Evolutionary conservation across 495 filamentous ascomycete genomes (phyloP), one percentile per base, ranked within the genome.

Genomic region (Cenococcum geophilum): DNA sequence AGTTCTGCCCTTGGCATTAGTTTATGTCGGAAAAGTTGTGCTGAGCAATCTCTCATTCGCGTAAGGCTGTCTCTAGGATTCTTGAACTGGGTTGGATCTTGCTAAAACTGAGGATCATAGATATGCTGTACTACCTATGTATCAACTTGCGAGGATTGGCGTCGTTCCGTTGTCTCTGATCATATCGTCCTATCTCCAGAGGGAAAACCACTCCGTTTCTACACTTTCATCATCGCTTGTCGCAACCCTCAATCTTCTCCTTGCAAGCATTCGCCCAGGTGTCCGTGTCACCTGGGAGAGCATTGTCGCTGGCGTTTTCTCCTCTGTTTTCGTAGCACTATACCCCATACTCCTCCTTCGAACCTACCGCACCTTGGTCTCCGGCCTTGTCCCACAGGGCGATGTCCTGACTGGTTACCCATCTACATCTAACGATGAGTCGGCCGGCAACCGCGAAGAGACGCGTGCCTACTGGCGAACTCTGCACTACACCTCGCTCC

Each of bases 11-110:
- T 62, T 79, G 5, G 76, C 79, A 2, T 58, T 77, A 11, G 68
- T 80, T 5, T 80, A 76, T 58, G 70, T 78, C 42, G 73, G 71
- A 12, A 80, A 79, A 62, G 68, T 80, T 16, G 65, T 77, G 18
- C 69, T 81, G 34, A 79, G 76, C 53, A 82, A 80, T 65, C 61
- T 81, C 27, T 76, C 76, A 12, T 81, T 76, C 64, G 76, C 78
- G 75, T 79, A 70, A 62, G 76, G 61, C 36, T 5, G 1, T 10
- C 55, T 22, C 9, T 40, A 23, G 4, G 5, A 21, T 27, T 35
- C 12, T 37, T 25, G 18, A 11, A 21, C 21, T 16, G 1, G 18
- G 1, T 1, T 22, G 5, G 3, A 21, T 6, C 5, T 27, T 42
- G 34, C 60, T 68, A 49, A 68, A 54, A 35, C 21, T 35, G 2